A percentile compares a stretch with the other conserved stretches of the same genome.
These are phyloP conservation scores for Suaeda aralocaspica DNA, from an alignment of 148 eudicot genomes.

Conservation along the genomic window DNA sequence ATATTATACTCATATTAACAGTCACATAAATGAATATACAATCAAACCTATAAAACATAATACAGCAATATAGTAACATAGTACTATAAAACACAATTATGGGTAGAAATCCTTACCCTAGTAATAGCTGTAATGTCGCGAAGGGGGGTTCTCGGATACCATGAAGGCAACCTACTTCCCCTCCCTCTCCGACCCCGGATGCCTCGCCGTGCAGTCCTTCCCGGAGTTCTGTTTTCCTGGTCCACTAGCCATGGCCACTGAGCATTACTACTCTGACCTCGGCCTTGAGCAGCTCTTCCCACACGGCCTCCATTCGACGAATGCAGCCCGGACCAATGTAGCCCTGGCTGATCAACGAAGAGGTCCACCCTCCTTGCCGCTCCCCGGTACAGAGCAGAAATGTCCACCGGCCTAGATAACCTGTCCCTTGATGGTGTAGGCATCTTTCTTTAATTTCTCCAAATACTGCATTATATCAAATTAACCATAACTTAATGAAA, in stretches of 20 bases:
- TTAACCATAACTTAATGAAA: neutral
- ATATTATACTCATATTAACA: neutral
- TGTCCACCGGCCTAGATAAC: slow-evolving; percentile 53
- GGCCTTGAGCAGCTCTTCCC: slow-evolving; percentile 20
- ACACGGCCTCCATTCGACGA: slow-evolving; percentile 28
- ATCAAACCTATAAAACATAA: neutral
- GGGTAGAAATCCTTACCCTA: slow-evolving; percentile 39
- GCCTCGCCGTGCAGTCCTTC: slow-evolving; percentile 5
- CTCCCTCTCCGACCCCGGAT: slow-evolving; percentile 30
- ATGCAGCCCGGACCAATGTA: slow-evolving; percentile 15
- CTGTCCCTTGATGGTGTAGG: slow-evolving; percentile 59
- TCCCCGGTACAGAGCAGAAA: slow-evolving; percentile 27
- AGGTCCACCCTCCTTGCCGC: slow-evolving; percentile 32
- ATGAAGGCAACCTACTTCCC: slow-evolving; percentile 47
- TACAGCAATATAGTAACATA: neutral
- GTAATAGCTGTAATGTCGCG: slow-evolving; percentile 49
- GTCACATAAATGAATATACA: neutral
- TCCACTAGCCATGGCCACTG: slow-evolving; percentile 19
- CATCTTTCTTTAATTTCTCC: slow-evolving; percentile 16
- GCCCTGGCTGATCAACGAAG: slow-evolving; percentile 40
- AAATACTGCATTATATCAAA: slow-evolving; percentile 1
- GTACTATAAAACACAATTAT: neutral
- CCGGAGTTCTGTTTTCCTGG: slow-evolving; percentile 25
- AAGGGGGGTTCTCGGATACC: slow-evolving; percentile 70
- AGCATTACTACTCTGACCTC: slow-evolving; percentile 22